Conservation (phyloP, 2,329 filamentous ascomycete species). For the Blastomyces parvus region DNA sequence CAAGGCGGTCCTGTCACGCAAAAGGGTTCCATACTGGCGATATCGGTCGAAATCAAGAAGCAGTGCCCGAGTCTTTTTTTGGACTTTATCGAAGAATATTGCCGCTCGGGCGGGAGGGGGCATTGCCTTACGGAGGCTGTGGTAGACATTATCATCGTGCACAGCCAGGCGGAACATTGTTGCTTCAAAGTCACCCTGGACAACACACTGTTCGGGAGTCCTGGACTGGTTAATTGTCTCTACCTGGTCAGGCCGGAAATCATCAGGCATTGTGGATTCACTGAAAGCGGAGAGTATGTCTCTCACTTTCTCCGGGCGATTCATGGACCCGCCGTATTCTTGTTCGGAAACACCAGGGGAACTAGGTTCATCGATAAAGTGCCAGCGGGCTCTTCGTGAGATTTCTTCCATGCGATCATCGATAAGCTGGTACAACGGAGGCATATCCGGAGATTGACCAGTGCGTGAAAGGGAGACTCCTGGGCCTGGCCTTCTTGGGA, state of each 20-base stretch:
- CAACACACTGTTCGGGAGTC: constrained; percentile 35
- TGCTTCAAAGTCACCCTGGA: constrained; percentile 37
- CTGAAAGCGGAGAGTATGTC: constrained; percentile 41
- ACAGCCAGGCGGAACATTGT: constrained; percentile 39
- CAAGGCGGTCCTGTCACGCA: constrained; percentile 17
- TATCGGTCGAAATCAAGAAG: constrained; percentile 34
- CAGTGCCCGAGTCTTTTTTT: constrained; percentile 27
- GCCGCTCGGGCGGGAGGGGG: constrained; percentile 33
- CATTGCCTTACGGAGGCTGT: constrained; percentile 35
- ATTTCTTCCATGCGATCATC: constrained; percentile 26
- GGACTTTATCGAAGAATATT: constrained; percentile 38
- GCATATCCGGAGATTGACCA: constrained; percentile 25
- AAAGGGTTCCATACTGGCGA: constrained; percentile 24
- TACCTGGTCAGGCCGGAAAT: constrained; percentile 33
- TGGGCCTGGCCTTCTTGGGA: constrained; percentile 21
- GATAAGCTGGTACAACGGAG: constrained; percentile 27
- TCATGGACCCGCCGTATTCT: constrained; percentile 23
- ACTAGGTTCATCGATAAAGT: constrained; percentile 23
- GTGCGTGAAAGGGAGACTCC: constrained; percentile 25
- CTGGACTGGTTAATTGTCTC: constrained; percentile 26
- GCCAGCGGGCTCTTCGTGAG: constrained; percentile 28
- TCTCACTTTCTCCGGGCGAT: constrained; percentile 30
- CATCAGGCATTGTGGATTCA: constrained; percentile 27
- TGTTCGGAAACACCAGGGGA: constrained; percentile 12
- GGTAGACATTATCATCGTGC: constrained; percentile 36